Conservation (phyloP, 768 basidiomycete species). For the Fomitopsis serialis region DNA sequence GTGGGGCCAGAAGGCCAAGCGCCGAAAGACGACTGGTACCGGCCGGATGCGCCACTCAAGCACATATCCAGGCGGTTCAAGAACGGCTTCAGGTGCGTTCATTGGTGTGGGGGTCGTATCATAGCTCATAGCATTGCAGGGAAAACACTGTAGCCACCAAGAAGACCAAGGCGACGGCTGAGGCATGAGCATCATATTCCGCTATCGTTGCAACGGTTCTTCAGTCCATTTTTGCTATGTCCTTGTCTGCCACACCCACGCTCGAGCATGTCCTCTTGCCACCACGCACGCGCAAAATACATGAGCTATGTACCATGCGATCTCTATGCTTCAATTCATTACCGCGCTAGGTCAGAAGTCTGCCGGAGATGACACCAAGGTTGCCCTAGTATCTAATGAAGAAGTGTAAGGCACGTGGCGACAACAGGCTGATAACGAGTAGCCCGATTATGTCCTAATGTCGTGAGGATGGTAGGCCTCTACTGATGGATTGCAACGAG, state of each 20-base stretch:
- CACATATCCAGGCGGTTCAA: constrained; percentile 93
- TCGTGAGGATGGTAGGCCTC: no score
- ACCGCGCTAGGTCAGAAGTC: background rate
- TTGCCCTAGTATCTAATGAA: no score
- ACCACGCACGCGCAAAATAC: constrained; percentile 24
- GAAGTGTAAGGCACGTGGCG: no score
- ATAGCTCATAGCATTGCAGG: constrained; percentile 32
- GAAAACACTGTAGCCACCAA: constrained; percentile 92
- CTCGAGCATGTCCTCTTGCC: constrained; percentile 12
- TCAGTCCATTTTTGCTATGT: constrained; percentile 21
- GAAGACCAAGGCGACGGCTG: constrained; percentile 57
- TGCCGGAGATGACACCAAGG: no score
- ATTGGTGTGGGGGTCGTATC: background rate
- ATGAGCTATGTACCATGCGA: constrained; percentile 23
- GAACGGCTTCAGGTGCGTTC: constrained; percentile 86
- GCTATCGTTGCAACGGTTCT: constrained; percentile 7
- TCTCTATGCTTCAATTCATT: background rate
- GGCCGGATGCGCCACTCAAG: constrained; percentile 95
- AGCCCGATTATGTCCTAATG: no score
- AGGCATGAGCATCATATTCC: constrained; percentile 31
- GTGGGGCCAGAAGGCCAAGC: constrained; percentile 99
- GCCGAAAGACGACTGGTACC: constrained; percentile 98
- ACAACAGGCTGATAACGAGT: no score
- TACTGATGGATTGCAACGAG: no score
- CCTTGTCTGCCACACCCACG: constrained; percentile 11